A percentile compares a stretch with the other conserved stretches of the same genome.
phyloP scores from a whole-genome alignment of 768 basidiomycete species.

The Pleurotus tuber-regium region DNA sequence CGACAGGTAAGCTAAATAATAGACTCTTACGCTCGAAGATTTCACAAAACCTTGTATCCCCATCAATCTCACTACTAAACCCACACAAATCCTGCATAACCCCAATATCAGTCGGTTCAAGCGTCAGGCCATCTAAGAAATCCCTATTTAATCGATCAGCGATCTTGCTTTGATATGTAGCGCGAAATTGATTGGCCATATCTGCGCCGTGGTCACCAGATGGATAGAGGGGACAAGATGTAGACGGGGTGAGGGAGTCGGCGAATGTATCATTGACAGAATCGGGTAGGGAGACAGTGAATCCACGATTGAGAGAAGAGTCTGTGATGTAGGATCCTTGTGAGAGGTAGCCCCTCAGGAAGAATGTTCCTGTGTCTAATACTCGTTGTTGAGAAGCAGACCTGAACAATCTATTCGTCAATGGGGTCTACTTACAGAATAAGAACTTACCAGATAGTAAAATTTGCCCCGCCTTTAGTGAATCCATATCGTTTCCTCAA shows the following conservation, averaged over 20 bases:
- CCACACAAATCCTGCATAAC: slow-evolving; percentile 45
- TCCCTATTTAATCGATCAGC: slow-evolving; percentile 31
- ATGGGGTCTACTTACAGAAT: not conserved
- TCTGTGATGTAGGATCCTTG: slow-evolving; percentile 36
- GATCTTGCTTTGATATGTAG: slow-evolving; percentile 29
- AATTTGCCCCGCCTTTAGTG: slow-evolving; percentile 36
- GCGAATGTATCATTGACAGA: slow-evolving; percentile 41
- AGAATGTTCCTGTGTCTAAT: slow-evolving; percentile 38
- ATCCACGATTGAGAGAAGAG: slow-evolving; percentile 29
- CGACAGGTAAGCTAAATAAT: not conserved
- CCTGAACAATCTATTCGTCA: slow-evolving; percentile 22
- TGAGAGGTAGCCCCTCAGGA: slow-evolving; percentile 38
- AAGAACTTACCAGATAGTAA: slow-evolving; percentile 37
- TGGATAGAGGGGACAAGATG: slow-evolving; percentile 34
- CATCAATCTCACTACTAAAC: slow-evolving; percentile 34
- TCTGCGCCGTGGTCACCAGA: slow-evolving; percentile 27
- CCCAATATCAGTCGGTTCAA: slow-evolving; percentile 34
- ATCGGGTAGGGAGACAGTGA: slow-evolving; percentile 34
- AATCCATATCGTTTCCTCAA: slow-evolving; percentile 37
- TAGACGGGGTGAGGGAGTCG: slow-evolving; percentile 39
- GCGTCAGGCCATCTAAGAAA: slow-evolving; percentile 31
- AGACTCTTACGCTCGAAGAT: slow-evolving; percentile 33
- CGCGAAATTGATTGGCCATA: slow-evolving; percentile 27
- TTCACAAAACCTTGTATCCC: slow-evolving; percentile 39
- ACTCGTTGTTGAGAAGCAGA: slow-evolving; percentile 39